Evolutionary conservation across 139 green algal species (phyloP).

Genomic region (Tetradesmus lagerheimii): DNA sequence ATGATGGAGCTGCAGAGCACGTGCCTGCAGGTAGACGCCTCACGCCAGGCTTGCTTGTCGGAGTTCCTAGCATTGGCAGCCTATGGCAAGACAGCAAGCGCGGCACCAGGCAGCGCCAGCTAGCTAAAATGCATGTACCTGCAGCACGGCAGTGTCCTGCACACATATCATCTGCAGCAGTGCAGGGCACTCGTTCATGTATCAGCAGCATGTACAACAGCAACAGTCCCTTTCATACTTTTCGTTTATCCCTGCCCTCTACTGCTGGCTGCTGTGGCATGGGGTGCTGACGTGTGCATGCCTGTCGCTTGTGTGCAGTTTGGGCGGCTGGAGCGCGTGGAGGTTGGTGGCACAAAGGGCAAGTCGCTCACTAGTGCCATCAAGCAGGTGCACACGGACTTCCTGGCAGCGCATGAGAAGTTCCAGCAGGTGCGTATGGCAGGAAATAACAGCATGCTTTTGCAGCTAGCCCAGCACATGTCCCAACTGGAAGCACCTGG

Average conservation of each 20-base stretch:
- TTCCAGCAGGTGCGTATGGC: constrained; percentile 73
- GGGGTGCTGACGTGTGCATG: background rate
- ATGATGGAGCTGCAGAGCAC: constrained; percentile 88
- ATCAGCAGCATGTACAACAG: too few species aligned
- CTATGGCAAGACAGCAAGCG: too few species aligned
- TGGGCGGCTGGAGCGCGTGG: constrained; percentile 87
- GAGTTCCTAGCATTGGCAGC: too few species aligned
- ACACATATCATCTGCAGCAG: too few species aligned
- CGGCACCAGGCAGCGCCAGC: too few species aligned
- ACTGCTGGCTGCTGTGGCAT: constrained; percentile 74
- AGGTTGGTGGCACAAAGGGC: constrained; percentile 89
- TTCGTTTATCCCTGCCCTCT: too few species aligned
- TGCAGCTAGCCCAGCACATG: background rate
- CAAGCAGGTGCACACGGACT: constrained; percentile 85
- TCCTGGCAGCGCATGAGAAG: constrained; percentile 74
- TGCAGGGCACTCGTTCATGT: too few species aligned
- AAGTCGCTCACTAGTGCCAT: constrained; percentile 60
- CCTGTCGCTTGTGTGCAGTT: constrained; percentile 83
- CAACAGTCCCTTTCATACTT: too few species aligned
- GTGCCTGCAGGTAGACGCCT: constrained; percentile 77
- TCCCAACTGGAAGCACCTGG: background rate
- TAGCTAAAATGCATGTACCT: too few species aligned
- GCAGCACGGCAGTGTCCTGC: background rate
- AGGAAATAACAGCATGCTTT: background rate
- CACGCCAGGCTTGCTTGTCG: too few species aligned